phyloP scores from a whole-genome alignment of 257 asterid genomes.

The Primulina tabacum region DNA sequence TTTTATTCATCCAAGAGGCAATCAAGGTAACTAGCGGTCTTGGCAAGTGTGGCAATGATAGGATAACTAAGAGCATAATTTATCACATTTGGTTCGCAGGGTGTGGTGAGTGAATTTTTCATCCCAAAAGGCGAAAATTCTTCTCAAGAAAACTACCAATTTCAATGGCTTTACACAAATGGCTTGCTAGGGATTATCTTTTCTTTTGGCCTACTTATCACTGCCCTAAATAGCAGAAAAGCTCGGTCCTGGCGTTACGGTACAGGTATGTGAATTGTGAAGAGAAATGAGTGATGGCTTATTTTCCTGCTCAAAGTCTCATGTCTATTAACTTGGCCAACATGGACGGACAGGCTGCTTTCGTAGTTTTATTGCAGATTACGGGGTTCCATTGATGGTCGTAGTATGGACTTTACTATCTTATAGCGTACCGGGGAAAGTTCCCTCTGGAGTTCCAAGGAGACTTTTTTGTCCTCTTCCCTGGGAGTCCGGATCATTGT shows the following conservation, averaged over 20 bases:
- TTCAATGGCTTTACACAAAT: slow-evolving; percentile 78
- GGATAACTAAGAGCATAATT: slow-evolving; percentile 3
- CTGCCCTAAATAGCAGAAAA: slow-evolving; percentile 66
- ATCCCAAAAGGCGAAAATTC: slow-evolving; percentile 61
- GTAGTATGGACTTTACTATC: slow-evolving; percentile 54
- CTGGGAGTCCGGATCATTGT: slow-evolving; percentile 42
- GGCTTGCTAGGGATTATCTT: slow-evolving; percentile 81
- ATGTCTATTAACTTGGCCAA: not conserved
- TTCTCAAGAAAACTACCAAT: slow-evolving; percentile 48
- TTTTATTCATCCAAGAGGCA: slow-evolving; percentile 88
- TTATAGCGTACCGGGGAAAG: slow-evolving; percentile 32
- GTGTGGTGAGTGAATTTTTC: slow-evolving; percentile 71
- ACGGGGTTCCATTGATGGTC: slow-evolving; percentile 59
- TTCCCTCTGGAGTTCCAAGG: slow-evolving; percentile 52
- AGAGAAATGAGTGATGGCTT: not conserved
- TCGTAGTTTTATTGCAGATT: slow-evolving; percentile 50
- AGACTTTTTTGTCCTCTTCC: slow-evolving; percentile 46
- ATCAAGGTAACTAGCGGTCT: slow-evolving; percentile 52
- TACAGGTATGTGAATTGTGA: slow-evolving; percentile 44
- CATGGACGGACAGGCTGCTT: slow-evolving; percentile 31
- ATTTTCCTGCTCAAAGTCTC: not conserved
- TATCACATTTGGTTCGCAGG: slow-evolving; percentile 43
- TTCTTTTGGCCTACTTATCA: slow-evolving; percentile 65
- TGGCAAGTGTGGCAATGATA: slow-evolving; percentile 1
- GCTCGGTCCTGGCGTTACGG: slow-evolving; percentile 97